phyloP scores from a whole-genome alignment of 306 rosid species.

The Lathyrus oleraceus region DNA sequence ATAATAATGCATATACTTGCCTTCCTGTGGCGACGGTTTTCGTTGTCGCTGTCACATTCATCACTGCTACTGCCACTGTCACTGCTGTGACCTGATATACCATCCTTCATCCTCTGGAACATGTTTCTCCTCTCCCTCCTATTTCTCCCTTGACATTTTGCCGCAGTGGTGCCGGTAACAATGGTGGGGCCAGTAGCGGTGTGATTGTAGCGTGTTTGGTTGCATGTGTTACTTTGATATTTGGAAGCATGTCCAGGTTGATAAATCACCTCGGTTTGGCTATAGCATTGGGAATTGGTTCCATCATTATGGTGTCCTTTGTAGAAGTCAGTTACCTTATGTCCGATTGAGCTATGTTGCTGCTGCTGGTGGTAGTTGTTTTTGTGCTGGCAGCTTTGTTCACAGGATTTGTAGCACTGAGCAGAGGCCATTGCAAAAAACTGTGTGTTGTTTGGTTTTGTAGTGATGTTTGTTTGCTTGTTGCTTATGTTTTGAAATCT shows the following conservation, averaged over 20 bases:
- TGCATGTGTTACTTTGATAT: neutral
- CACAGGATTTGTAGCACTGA: constrained; percentile 36
- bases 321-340: constrained; percentile 31
- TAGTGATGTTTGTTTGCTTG: neutral
- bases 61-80: constrained; percentile 18
- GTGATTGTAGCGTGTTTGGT: neutral
- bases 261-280: neutral
- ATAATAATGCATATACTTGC: too few species aligned
- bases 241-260: constrained; percentile 8
- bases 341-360: constrained; percentile 18
- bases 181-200: neutral
- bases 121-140: constrained; percentile 20
- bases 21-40: neutral
- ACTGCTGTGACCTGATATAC: constrained; percentile 29
- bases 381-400: constrained; percentile 28
- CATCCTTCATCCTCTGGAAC: constrained; percentile 34
- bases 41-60: constrained; percentile 36
- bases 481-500: neutral
- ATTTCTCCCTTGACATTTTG: neutral
- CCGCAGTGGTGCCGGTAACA: neutral
- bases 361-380: neutral
- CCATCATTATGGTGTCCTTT: constrained; percentile 23
- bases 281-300: constrained; percentile 26
- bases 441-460: neutral
- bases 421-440: constrained; percentile 28